phyloP scores from a whole-genome alignment of 306 rosid genomes.

The Vigna unguiculata region DNA sequence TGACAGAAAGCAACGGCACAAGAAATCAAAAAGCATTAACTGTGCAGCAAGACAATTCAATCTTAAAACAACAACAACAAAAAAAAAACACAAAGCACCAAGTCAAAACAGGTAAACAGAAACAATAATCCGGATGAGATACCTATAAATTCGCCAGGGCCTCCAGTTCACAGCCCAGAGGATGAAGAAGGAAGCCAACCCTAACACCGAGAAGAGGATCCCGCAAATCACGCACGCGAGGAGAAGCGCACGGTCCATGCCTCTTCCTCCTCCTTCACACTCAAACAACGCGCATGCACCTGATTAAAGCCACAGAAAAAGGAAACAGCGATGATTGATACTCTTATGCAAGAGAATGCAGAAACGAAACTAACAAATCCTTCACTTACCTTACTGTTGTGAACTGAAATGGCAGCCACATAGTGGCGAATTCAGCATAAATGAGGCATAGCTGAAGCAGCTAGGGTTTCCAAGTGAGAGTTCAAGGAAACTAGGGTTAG shows the following conservation, averaged over 20 bases:
- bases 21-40: slow-evolving; percentile 31
- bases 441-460: slow-evolving; percentile 59
- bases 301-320: slow-evolving; percentile 40
- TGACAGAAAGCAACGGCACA: slow-evolving; percentile 20
- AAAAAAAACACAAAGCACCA: background rate
- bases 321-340: background rate
- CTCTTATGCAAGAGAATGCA: slow-evolving; percentile 30
- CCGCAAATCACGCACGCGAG: slow-evolving; percentile 89
- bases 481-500: slow-evolving; percentile 50
- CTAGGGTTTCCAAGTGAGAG: slow-evolving; percentile 50
- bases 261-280: slow-evolving; percentile 47
- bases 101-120: background rate
- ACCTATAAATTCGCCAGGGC: slow-evolving; percentile 99
- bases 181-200: slow-evolving; percentile 78
- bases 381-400: slow-evolving; percentile 37
- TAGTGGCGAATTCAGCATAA: slow-evolving; percentile 59
- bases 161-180: slow-evolving; percentile 99
- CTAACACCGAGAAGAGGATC: slow-evolving; percentile 80
- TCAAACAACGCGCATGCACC: slow-evolving; percentile 72
- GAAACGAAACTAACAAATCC: slow-evolving; percentile 6
- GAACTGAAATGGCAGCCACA: slow-evolving; percentile 58
- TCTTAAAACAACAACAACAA: background rate
- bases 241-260: slow-evolving; percentile 76
- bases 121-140: background rate
- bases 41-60: slow-evolving; percentile 16